phyloP scores from a whole-genome alignment of 2,329 filamentous ascomycete species.

The Escovopsis sp. region DNA sequence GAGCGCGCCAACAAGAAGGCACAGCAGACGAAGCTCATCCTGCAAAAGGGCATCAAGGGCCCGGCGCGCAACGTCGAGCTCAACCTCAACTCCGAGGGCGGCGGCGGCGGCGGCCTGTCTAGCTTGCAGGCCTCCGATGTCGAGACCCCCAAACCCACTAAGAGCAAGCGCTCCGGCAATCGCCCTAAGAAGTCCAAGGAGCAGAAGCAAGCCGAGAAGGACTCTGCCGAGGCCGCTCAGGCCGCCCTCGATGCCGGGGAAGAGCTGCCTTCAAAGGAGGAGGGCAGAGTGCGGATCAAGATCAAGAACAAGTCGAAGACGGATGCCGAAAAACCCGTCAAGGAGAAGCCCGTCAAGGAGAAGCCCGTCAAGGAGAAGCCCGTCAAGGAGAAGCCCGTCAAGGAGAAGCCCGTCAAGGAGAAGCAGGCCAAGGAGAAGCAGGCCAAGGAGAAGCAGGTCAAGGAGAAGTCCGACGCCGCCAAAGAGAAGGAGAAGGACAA shows the following conservation, averaged over 20 bases:
- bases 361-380: slow-evolving; percentile 4
- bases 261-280: slow-evolving; percentile 46
- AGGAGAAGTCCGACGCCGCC: no score
- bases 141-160: slow-evolving; percentile 31
- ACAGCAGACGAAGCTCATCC: slow-evolving; percentile 71
- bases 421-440: no score
- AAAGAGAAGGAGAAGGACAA: no score
- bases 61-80: slow-evolving; percentile 57
- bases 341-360: slow-evolving; percentile 7
- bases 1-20: slow-evolving; percentile 88
- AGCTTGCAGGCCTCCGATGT: slow-evolving; percentile 60
- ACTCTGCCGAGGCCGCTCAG: slow-evolving; percentile 75
- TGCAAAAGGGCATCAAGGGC: slow-evolving; percentile 76
- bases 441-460: no score
- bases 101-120: slow-evolving; percentile 58
- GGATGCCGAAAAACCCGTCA: slow-evolving; percentile 27
- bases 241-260: slow-evolving; percentile 68
- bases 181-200: slow-evolving; percentile 85
- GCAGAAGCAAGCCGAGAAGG: slow-evolving; percentile 68
- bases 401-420: no score
- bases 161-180: slow-evolving; percentile 43
- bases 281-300: slow-evolving; percentile 49
- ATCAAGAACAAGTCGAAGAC: slow-evolving; percentile 37
- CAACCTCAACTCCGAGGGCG: slow-evolving; percentile 44
- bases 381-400: no score